phyloP scores from a whole-genome alignment of 208 protist genomes.

The Leishmania aethiopica region DNA sequence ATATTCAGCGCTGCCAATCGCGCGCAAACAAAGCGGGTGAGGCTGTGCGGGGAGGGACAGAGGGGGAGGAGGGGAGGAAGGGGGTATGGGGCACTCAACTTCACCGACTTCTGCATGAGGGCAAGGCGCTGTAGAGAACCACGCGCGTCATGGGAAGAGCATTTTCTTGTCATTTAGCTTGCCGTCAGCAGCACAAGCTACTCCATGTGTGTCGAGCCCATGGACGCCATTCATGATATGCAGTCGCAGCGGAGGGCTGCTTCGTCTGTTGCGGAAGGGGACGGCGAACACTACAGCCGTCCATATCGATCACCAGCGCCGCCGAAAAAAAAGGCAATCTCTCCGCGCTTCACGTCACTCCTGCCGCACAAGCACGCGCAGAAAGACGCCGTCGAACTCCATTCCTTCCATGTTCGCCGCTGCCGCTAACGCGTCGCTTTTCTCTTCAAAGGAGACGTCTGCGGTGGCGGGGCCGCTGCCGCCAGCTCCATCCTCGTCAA shows the following conservation, averaged over 20 bases:
- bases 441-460: slow-evolving; percentile 63
- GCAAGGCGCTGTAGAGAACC: neutral
- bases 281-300: too few species aligned
- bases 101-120: neutral
- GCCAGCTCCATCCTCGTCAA: slow-evolving; percentile 6
- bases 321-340: neutral
- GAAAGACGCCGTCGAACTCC: slow-evolving; percentile 57
- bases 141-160: neutral
- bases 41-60: neutral
- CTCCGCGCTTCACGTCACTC: slow-evolving; percentile 7
- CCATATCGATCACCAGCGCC: neutral
- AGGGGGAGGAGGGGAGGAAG: neutral
- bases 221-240: neutral
- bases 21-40: neutral
- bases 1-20: neutral
- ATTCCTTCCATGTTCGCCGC: slow-evolving; percentile 79
- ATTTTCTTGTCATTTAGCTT: neutral
- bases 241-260: neutral
- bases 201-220: neutral
- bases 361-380: slow-evolving; percentile 49
- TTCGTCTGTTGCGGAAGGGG: neutral
- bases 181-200: neutral
- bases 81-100: neutral
- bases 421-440: slow-evolving; percentile 55
- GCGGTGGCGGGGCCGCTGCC: neutral